A percentile compares a stretch with the other conserved stretches of the same genome.
Conservation (phyloP, 1,284 basidiomycete species). For the Moniliella sp. region DNA sequence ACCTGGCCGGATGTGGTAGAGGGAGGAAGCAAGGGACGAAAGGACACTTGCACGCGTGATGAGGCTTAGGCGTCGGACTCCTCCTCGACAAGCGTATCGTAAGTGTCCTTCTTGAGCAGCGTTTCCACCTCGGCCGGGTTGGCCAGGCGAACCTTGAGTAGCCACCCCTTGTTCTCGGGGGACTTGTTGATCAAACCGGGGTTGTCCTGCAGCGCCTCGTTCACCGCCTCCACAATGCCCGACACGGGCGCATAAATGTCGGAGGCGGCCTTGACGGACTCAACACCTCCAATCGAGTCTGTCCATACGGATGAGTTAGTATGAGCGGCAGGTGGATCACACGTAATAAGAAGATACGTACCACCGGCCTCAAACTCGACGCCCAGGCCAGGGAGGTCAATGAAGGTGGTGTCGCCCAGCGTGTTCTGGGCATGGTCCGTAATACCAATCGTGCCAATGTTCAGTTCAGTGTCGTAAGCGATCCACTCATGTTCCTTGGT, state of each 20-base stretch:
- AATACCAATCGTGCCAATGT: slow-evolving; percentile 1
- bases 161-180: slow-evolving; percentile 50
- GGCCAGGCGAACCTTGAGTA: slow-evolving; percentile 72
- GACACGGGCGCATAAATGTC: slow-evolving; percentile 1
- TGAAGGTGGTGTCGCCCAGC: slow-evolving; percentile 1
- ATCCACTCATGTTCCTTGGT: slow-evolving; percentile 2
- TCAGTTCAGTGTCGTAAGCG: neutral
- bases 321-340: neutral
- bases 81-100: slow-evolving; percentile 39
- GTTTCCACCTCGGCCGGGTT: slow-evolving; percentile 51
- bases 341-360: neutral
- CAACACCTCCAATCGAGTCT: neutral
- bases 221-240: neutral
- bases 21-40: no score
- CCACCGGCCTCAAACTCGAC: neutral
- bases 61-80: no score
- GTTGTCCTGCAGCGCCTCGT: neutral
- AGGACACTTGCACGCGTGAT: no score
- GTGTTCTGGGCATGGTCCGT: neutral
- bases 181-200: neutral
- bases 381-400: neutral
- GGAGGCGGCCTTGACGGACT: slow-evolving; percentile 2
- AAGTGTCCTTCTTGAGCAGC: slow-evolving; percentile 56
- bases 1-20: no score
- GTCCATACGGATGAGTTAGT: neutral